Percentiles rank a stretch among this genome's conserved stretches.
These are phyloP conservation scores for Fusarium haematococcum DNA, from an alignment of 2,329 filamentous ascomycete species.

Conservation along the genomic window DNA sequence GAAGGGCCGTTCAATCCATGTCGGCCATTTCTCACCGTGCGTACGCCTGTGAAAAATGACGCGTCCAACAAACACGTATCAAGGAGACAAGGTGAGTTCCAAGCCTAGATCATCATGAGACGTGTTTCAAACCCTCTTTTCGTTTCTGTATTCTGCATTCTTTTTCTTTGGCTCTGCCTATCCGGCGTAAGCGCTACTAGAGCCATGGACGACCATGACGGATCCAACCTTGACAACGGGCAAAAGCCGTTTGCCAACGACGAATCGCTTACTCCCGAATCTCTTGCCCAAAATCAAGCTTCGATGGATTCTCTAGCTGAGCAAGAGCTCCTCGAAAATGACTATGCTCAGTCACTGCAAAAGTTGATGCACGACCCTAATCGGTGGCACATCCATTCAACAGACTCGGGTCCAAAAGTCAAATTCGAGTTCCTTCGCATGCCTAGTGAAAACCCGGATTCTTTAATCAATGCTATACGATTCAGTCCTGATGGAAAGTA, in stretches of 20 bases:
- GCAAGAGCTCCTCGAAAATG: neutral
- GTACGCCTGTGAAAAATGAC: neutral
- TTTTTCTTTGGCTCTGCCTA: neutral
- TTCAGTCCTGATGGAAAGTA: neutral
- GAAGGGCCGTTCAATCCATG: neutral
- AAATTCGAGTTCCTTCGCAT: neutral
- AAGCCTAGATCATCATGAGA: neutral
- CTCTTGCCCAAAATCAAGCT: neutral
- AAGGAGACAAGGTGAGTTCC: neutral
- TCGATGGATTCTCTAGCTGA: neutral
- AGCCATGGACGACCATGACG: neutral
- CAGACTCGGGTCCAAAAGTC: neutral
- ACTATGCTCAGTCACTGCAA: neutral
- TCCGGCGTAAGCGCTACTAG: neutral
- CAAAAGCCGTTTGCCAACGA: neutral
- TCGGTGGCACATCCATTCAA: neutral
- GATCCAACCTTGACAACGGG: neutral
- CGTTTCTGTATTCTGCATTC: neutral
- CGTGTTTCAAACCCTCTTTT: neutral
- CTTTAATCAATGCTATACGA: neutral
- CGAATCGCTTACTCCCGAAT: neutral
- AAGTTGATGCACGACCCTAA: neutral
- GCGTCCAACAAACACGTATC: neutral
- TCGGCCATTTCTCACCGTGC: neutral
- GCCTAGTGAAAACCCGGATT: neutral